Percentiles rank a stretch among this genome's conserved stretches.
Conservation (phyloP, 176 grass and related monocot species). For the Phyllostachys edulis region DNA sequence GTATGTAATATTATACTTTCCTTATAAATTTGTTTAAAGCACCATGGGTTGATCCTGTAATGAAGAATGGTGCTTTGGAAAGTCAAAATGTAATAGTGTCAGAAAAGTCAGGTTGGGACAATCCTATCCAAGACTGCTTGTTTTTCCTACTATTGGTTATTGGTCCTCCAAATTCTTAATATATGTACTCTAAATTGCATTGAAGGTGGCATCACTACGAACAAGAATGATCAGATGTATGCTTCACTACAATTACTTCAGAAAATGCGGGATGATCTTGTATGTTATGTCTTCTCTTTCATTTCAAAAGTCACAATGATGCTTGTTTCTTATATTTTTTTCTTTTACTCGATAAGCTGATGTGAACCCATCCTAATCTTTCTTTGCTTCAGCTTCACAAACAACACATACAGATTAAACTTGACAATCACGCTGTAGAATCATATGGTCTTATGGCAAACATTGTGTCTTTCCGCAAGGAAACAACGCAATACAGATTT, state of each 20-base stretch:
- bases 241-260: neutral
- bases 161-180: neutral
- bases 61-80: neutral
- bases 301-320: neutral
- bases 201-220: neutral
- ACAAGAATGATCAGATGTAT: neutral
- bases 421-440: neutral
- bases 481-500: neutral
- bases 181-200: neutral
- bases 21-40: too few species aligned
- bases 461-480: neutral
- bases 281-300: slow-evolving; percentile 22
- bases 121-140: slow-evolving; percentile 2
- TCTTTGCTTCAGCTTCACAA: slow-evolving; percentile 29
- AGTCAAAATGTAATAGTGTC: neutral
- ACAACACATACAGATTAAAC: slow-evolving; percentile 27
- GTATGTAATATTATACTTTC: too few species aligned
- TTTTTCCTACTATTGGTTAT: neutral
- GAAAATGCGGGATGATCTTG: slow-evolving; percentile 28
- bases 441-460: neutral
- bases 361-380: neutral
- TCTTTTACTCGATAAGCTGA: neutral
- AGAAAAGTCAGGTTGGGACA: slow-evolving; percentile 4
- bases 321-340: neutral
- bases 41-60: neutral